phyloP scores from a whole-genome alignment of 2,329 filamentous ascomycete species.

The Nemania serpens region DNA sequence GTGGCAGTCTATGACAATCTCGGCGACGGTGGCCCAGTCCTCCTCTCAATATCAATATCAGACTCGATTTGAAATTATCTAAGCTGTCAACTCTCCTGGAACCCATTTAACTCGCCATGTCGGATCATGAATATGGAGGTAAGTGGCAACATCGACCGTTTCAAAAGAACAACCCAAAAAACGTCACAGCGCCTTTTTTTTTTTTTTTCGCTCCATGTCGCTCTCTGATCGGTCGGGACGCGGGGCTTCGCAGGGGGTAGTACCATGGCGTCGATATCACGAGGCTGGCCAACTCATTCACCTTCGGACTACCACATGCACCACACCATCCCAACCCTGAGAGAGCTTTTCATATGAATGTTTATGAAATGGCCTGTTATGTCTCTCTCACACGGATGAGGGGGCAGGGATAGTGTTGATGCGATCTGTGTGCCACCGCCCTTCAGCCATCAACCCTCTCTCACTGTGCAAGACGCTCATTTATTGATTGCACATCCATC shows the following conservation, averaged over 20 bases:
- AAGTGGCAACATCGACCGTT: constrained; percentile 39
- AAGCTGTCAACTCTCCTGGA: neutral
- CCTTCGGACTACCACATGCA: neutral
- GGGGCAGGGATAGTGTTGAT: neutral
- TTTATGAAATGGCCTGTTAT: neutral
- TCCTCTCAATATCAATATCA: too few relatives aligned
- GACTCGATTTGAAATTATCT: neutral
- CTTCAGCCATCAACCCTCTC: neutral
- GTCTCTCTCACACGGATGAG: neutral
- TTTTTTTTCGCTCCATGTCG: neutral
- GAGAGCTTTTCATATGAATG: neutral
- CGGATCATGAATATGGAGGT: constrained; percentile 70
- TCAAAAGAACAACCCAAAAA: too few relatives aligned
- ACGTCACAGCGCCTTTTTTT: neutral
- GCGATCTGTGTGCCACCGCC: neutral
- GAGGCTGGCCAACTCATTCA: neutral
- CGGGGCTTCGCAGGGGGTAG: neutral
- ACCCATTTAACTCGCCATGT: constrained; percentile 52
- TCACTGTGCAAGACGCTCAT: neutral
- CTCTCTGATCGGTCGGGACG: neutral
- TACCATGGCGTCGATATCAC: neutral
- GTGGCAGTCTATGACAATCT: too few relatives aligned
- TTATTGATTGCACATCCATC: neutral
- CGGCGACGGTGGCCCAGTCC: too few relatives aligned
- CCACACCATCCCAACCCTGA: neutral